phyloP scores from a whole-genome alignment of 176 grass and related monocot genomes.

The Carex pumila region DNA sequence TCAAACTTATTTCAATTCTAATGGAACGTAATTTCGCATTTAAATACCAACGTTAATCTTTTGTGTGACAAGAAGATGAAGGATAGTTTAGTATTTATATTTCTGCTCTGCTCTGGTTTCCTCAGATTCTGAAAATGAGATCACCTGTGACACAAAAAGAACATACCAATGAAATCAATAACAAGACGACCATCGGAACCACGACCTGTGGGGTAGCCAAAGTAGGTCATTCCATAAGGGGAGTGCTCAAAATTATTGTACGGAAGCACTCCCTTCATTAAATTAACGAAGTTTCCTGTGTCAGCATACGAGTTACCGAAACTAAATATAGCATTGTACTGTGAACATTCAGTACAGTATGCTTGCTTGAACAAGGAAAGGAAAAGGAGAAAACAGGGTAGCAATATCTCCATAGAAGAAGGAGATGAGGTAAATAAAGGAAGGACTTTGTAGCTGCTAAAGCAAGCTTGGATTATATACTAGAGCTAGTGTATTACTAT shows the following conservation, averaged over 20 bases:
- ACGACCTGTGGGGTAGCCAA: slow-evolving; percentile 42
- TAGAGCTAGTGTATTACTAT: not conserved
- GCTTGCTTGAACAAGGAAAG: not conserved
- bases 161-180: slow-evolving; percentile 61
- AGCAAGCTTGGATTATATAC: not conserved
- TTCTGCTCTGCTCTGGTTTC: not conserved
- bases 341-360: not conserved
- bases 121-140: not conserved
- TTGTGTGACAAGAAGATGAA: not conserved
- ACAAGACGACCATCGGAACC: slow-evolving; percentile 59
- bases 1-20: not conserved
- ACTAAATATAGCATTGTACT: slow-evolving; percentile 39
- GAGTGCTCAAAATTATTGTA: slow-evolving; percentile 30
- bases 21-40: not conserved
- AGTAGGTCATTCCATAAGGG: slow-evolving; percentile 59
- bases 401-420: not conserved
- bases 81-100: not conserved
- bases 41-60: not conserved
- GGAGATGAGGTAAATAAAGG: not conserved
- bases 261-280: slow-evolving; percentile 26
- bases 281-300: slow-evolving; percentile 50
- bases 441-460: not conserved
- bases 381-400: slow-evolving; percentile 17
- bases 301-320: slow-evolving; percentile 60
- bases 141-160: not conserved